These are phyloP conservation scores for Gossypium gossypioides DNA, from an alignment of 441 rosid species.

Conservation along the genomic window DNA sequence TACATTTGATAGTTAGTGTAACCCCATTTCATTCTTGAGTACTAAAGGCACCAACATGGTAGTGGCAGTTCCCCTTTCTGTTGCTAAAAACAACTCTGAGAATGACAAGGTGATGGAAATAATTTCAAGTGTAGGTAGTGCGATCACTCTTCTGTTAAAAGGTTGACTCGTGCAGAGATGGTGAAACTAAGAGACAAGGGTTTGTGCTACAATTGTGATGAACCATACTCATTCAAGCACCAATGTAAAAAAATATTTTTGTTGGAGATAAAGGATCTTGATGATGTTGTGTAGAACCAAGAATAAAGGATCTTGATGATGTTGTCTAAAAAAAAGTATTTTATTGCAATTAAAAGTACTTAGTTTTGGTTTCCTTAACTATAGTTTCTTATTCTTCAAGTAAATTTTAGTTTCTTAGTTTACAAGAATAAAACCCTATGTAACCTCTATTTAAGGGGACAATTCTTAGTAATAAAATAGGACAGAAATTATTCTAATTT, in stretches of 20 bases:
- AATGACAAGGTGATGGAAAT: too few relatives aligned
- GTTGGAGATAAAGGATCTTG: neutral
- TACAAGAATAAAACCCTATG: neutral
- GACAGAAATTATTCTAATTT: neutral
- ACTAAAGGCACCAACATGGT: too few relatives aligned
- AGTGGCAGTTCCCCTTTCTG: too few relatives aligned
- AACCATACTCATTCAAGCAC: neutral
- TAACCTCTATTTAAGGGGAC: neutral
- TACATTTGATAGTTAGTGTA: too few relatives aligned
- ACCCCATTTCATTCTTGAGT: too few relatives aligned
- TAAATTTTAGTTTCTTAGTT: neutral
- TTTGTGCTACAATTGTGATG: neutral
- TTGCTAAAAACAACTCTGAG: too few relatives aligned
- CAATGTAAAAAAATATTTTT: neutral
- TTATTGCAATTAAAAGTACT: neutral
- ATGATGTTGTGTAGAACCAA: too few relatives aligned
- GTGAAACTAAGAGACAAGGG: neutral
- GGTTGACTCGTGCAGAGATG: neutral
- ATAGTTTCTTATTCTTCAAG: neutral
- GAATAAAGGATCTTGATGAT: neutral
- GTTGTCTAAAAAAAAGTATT: neutral
- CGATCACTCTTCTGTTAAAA: neutral
- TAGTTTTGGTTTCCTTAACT: neutral
- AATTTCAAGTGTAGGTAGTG: neutral
- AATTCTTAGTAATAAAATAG: neutral